These are phyloP conservation scores for Penicillium atrosanguineum DNA, from an alignment of 495 filamentous ascomycete genomes.

Conservation along the genomic window DNA sequence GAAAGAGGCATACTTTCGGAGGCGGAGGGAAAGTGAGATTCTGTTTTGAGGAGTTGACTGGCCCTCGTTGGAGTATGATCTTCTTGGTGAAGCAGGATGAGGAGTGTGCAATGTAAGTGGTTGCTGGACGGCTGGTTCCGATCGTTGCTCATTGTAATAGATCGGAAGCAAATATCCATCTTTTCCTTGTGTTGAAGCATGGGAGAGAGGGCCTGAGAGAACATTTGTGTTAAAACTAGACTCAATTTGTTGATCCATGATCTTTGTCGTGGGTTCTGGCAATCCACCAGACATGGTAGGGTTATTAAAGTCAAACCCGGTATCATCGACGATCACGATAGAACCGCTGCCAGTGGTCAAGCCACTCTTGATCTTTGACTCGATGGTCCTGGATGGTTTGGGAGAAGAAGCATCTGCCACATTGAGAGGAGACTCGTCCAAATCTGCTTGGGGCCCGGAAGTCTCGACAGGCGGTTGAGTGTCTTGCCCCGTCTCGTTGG, in stretches of 20 bases:
- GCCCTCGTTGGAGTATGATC: conserved; percentile 35
- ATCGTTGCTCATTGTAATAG: conserved; percentile 29
- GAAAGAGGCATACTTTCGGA: conserved; percentile 69
- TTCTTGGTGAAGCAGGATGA: conserved; percentile 19
- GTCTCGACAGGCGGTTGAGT: conserved; percentile 2
- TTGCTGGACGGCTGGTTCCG: conserved; percentile 8
- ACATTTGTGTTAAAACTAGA: conserved; percentile 3
- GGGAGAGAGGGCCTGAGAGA: conserved; percentile 20
- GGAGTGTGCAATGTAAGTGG: conserved; percentile 19
- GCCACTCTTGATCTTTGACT: conserved; percentile 48
- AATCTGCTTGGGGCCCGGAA: conserved; percentile 5
- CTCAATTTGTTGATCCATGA: conserved; percentile 11
- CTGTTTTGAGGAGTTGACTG: conserved; percentile 26
- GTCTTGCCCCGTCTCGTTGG: conserved; percentile 9
- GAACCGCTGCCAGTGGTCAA: conserved; percentile 79
- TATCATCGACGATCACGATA: conserved; percentile 79
- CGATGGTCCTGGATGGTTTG: conserved; percentile 4
- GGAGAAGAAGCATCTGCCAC: conserved; percentile 1
- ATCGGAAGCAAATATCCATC: conserved; percentile 34
- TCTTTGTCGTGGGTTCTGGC: conserved; percentile 4
- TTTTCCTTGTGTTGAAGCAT: conserved; percentile 24
- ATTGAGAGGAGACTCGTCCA: conserved; percentile 4
- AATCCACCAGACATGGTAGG: conserved; percentile 39
- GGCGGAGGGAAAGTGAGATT: conserved; percentile 35
- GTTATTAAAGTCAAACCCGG: conserved; percentile 29